Evolutionary conservation across 805 yeast genomes (phyloP).

Genomic region (Candida railenensis): DNA sequence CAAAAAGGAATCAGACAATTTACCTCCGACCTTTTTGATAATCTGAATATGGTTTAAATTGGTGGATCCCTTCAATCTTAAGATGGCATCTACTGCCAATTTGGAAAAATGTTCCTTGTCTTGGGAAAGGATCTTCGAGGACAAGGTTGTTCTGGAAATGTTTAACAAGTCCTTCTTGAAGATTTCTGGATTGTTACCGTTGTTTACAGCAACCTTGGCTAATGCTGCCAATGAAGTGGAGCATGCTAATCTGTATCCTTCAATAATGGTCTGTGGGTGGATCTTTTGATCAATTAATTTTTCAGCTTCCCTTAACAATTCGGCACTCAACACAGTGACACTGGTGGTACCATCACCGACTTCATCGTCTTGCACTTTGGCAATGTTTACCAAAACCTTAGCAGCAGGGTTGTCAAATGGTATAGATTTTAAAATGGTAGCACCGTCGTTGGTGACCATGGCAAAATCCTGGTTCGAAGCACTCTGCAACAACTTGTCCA

Average conservation of each 20-base stretch:
- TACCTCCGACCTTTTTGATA: slow-evolving; percentile 91
- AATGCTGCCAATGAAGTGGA: slow-evolving; percentile 83
- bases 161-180: slow-evolving; percentile 77
- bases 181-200: slow-evolving; percentile 52
- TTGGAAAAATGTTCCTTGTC: slow-evolving; percentile 88
- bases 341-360: slow-evolving; percentile 99
- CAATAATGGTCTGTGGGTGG: slow-evolving; percentile 97
- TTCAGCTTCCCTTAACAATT: slow-evolving; percentile 91
- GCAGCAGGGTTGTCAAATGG: slow-evolving; percentile 98
- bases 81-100: slow-evolving; percentile 90
- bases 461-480: slow-evolving; percentile 71
- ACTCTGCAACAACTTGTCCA: slow-evolving; percentile 92
- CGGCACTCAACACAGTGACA: slow-evolving; percentile 87
- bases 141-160: slow-evolving; percentile 90
- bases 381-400: slow-evolving; percentile 87
- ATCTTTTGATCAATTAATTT: slow-evolving; percentile 86
- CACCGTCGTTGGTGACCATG: slow-evolving; percentile 95
- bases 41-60: slow-evolving; percentile 91
- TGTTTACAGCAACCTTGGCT: slow-evolving; percentile 72
- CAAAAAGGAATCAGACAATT: slow-evolving; percentile 83
- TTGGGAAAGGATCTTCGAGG: slow-evolving; percentile 92
- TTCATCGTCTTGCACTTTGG: slow-evolving; percentile 96
- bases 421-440: slow-evolving; percentile 89
- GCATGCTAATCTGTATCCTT: slow-evolving; percentile 89
- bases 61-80: slow-evolving; percentile 83